These are phyloP conservation scores for Populus hybrid DNA, from an alignment of 441 rosid species.

Conservation along the genomic window DNA sequence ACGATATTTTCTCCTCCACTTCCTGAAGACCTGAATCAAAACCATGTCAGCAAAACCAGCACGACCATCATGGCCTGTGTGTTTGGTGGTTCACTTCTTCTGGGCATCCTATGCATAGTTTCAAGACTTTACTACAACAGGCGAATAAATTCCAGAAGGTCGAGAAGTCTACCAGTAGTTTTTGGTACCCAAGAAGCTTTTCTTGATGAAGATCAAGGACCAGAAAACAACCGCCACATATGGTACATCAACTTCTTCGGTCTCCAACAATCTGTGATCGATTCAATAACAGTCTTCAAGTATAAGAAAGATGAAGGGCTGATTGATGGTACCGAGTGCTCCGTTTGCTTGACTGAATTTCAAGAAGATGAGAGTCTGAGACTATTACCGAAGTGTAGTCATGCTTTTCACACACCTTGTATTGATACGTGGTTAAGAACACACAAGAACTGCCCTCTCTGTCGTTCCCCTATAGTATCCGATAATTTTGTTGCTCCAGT, in stretches of 20 bases:
- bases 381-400: constrained; percentile 25
- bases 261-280: constrained; percentile 10
- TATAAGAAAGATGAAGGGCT: constrained; percentile 13
- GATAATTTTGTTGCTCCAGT: constrained; percentile 13
- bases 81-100: constrained; percentile 24
- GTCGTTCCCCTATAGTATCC: constrained; percentile 16
- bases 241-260: constrained; percentile 16
- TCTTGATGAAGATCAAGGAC: not conserved
- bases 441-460: constrained; percentile 20
- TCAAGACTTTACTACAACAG: constrained; percentile 10
- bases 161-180: constrained; percentile 7
- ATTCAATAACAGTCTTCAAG: constrained; percentile 9
- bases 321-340: constrained; percentile 20
- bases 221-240: not conserved
- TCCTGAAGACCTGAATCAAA: not conserved
- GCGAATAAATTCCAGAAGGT: constrained; percentile 20
- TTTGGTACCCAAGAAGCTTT: constrained; percentile 20
- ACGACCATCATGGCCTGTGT: constrained; percentile 16
- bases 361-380: constrained; percentile 22
- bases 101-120: constrained; percentile 17
- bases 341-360: constrained; percentile 24
- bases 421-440: constrained; percentile 25
- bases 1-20: not conserved
- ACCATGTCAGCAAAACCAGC: not conserved
- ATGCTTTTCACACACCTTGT: constrained; percentile 24